Evolutionary conservation across 805 yeast genomes (phyloP), one percentile per base, ranked within the genome.

Genomic region (Candida ascalaphidarum): DNA sequence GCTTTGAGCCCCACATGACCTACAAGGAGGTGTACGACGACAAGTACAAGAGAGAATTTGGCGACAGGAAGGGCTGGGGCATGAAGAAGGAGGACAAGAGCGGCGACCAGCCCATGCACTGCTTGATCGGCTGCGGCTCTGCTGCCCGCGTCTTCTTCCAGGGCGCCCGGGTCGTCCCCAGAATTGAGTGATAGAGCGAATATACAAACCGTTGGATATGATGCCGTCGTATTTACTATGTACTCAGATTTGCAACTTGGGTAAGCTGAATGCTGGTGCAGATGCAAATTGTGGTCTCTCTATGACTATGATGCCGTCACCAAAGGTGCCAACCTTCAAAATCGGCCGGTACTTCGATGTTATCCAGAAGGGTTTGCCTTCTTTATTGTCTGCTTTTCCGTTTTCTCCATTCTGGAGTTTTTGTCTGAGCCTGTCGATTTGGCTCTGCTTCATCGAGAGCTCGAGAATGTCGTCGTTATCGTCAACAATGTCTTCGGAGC

Each of bases 311-410:
- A 88, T 50, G 11, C 65, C 55, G 2, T 58, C 51, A 32, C 69
- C 64, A 35, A 84, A 60, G 15, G 58, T 52, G 14, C 65, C 79
- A 9, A 76, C 86, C 37, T 58, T 68, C 33, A 88, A 55, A 20
- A 86, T 55, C 12, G 89, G 81, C 41, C 77, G 72, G 52, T 82
- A 88, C 44, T 82, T 82, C 26, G 70, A 69, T 4, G 89, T 77
- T 33, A 81, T 53, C 78, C 88, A 85, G 52, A 77, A 86, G 13
- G 81, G 68, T 28, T 59, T 64, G 19, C 26, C 28, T 38, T 35
- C 39, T 8, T 38, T 22, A 10, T 21, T 25, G 43, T 56, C 12
- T 40, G 50, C 18, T 19, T 39, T 44, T 29, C 46, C 55, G 11
- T 52, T 53, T 14, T 51, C 48, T 4, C 35, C 37, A n/a, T 36